Conservation (phyloP, 208 protist genomes). For the Leishmania braziliensis region DNA sequence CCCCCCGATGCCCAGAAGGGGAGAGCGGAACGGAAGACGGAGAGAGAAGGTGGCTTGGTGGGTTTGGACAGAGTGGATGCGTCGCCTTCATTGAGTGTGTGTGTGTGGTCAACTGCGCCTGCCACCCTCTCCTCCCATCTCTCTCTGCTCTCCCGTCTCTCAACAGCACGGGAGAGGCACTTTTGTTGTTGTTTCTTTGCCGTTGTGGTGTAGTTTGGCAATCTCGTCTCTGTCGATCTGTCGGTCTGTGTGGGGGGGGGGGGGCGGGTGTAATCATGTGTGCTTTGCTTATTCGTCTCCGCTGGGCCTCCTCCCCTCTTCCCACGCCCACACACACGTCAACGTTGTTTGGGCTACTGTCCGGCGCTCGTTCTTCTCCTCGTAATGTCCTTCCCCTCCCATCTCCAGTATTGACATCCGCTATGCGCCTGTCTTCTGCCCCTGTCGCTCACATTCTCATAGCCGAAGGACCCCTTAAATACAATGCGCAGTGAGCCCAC, state of each 20-base stretch:
- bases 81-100: too few species aligned
- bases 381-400: background rate
- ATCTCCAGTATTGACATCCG: background rate
- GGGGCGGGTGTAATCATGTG: background rate
- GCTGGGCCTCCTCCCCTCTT: background rate
- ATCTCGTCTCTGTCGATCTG: background rate
- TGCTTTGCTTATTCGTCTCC: background rate
- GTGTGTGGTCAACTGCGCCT: too few species aligned
- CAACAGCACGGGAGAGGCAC: too few species aligned
- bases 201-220: background rate
- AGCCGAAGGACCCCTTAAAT: background rate
- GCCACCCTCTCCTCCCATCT: too few species aligned
- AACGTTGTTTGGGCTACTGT: background rate
- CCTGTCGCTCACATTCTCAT: background rate
- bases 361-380: background rate
- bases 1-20: background rate
- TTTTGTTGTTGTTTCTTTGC: background rate
- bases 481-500: background rate
- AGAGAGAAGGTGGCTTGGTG: background rate
- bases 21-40: background rate
- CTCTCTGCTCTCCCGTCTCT: too few species aligned
- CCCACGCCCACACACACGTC: too few species aligned
- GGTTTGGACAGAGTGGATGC: too few species aligned
- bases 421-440: background rate
- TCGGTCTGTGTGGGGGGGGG: background rate